Evolutionary conservation across 768 basidiomycete genomes (phyloP).

Genomic region (Tylopilus vinaceipallidus): DNA sequence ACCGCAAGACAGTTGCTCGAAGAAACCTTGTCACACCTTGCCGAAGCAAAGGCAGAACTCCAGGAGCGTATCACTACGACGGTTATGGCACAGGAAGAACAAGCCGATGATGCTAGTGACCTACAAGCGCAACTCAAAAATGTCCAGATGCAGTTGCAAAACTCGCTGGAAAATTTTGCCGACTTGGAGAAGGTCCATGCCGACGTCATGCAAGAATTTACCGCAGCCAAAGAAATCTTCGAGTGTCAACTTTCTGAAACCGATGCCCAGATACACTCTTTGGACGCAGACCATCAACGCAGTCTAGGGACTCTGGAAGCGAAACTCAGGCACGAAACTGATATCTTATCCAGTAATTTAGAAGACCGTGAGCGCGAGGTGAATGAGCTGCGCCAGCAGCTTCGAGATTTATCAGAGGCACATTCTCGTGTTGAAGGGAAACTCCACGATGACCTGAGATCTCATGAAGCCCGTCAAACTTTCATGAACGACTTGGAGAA

Average conservation of each 20-base stretch:
- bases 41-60: conserved; percentile 31
- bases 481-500: conserved; percentile 34
- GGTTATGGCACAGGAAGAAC: conserved; percentile 13
- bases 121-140: conserved; percentile 28
- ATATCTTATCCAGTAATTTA: conserved; percentile 37
- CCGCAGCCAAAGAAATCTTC: conserved; percentile 27
- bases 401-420: conserved; percentile 39
- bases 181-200: conserved; percentile 28
- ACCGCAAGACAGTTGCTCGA: conserved; percentile 34
- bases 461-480: conserved; percentile 27
- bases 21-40: conserved; percentile 35
- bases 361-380: conserved; percentile 38
- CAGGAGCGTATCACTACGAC: conserved; percentile 27
- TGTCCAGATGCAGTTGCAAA: conserved; percentile 20
- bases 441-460: conserved; percentile 23
- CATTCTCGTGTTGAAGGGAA: conserved; percentile 34
- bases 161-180: conserved; percentile 22
- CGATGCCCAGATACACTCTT: conserved; percentile 19
- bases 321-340: conserved; percentile 33
- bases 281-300: conserved; percentile 28
- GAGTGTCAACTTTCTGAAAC: conserved; percentile 29
- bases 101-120: conserved; percentile 16
- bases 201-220: conserved; percentile 25
- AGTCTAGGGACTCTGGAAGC: conserved; percentile 29
- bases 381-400: conserved; percentile 33